Evolutionary conservation across 2,329 filamentous ascomycete species (phyloP).

Genomic region (Thermomyces lanuginosus): DNA sequence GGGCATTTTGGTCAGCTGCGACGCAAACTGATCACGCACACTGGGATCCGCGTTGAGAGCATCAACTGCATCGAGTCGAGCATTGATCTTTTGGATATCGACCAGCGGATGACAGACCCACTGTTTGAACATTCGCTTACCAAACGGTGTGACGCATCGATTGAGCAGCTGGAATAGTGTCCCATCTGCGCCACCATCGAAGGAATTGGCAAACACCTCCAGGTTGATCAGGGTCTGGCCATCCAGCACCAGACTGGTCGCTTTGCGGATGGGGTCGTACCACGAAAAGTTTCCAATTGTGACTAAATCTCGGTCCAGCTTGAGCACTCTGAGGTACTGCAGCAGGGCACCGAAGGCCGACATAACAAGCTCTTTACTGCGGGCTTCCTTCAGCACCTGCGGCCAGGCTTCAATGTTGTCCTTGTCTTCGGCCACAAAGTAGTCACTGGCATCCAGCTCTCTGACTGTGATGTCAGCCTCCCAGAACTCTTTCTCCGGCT

Average conservation of each 20-base stretch:
- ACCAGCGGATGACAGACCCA: constrained; percentile 95
- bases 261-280: constrained; percentile 86
- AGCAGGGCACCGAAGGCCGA: constrained; percentile 80
- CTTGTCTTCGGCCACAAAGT: constrained; percentile 50
- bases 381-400: constrained; percentile 50
- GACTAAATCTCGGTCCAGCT: constrained; percentile 73
- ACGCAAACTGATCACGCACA: constrained; percentile 73
- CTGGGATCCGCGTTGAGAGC: constrained; percentile 69
- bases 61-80: constrained; percentile 84
- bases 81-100: constrained; percentile 75
- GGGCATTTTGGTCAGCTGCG: constrained; percentile 77
- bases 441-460: constrained; percentile 63
- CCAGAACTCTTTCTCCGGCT: constrained; percentile 80
- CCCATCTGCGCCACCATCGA: constrained; percentile 68
- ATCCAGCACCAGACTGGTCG: constrained; percentile 76
- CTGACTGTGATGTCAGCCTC: constrained; percentile 64
- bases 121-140: constrained; percentile 85
- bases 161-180: constrained; percentile 86
- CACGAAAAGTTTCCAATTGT: constrained; percentile 79
- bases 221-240: constrained; percentile 95
- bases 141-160: constrained; percentile 88
- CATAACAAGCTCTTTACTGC: constrained; percentile 68
- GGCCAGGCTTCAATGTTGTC: constrained; percentile 60
- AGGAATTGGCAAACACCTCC: constrained; percentile 89
- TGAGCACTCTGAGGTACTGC: constrained; percentile 70